These are phyloP conservation scores for Seminavis robusta DNA, from an alignment of 108 stramenopile species.

Conservation along the genomic window DNA sequence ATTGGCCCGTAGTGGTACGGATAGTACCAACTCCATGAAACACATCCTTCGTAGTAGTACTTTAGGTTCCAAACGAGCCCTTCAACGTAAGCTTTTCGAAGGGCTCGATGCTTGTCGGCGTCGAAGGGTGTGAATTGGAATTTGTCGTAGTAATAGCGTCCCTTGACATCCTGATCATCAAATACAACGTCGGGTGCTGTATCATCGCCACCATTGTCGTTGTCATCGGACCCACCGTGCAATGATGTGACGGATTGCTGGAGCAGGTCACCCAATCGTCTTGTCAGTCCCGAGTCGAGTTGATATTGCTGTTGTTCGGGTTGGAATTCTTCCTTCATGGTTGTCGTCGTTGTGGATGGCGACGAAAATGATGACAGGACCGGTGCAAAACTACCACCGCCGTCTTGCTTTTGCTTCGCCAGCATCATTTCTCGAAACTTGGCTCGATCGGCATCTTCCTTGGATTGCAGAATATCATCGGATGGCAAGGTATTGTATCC, in stretches of 20 bases:
- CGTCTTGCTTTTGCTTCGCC: background rate
- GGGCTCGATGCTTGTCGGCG: slow-evolving; percentile 70
- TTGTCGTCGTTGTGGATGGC: slow-evolving; percentile 17
- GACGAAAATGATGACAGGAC: slow-evolving; percentile 34
- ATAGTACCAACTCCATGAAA: slow-evolving; percentile 98
- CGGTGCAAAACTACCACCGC: slow-evolving; percentile 24
- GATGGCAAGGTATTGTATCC: slow-evolving; percentile 53
- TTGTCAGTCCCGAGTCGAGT: background rate
- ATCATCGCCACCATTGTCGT: slow-evolving; percentile 17
- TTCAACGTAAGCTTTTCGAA: slow-evolving; percentile 88
- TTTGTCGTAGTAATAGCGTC: slow-evolving; percentile 92
- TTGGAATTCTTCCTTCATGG: slow-evolving; percentile 43
- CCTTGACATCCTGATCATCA: slow-evolving; percentile 70
- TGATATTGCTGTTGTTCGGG: background rate
- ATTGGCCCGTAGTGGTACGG: slow-evolving; percentile 96
- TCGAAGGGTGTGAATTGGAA: slow-evolving; percentile 88
- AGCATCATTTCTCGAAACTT: slow-evolving; percentile 64
- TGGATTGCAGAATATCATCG: slow-evolving; percentile 61
- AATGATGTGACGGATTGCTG: background rate
- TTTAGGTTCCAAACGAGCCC: slow-evolving; percentile 95
- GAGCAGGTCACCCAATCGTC: background rate
- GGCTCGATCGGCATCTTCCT: slow-evolving; percentile 53
- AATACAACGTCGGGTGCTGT: slow-evolving; percentile 3
- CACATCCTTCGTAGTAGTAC: slow-evolving; percentile 95
- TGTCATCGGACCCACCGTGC: background rate